These are phyloP conservation scores for Coemansia sp. DNA, from an alignment of 192 early-diverging fungal species.

Conservation along the genomic window DNA sequence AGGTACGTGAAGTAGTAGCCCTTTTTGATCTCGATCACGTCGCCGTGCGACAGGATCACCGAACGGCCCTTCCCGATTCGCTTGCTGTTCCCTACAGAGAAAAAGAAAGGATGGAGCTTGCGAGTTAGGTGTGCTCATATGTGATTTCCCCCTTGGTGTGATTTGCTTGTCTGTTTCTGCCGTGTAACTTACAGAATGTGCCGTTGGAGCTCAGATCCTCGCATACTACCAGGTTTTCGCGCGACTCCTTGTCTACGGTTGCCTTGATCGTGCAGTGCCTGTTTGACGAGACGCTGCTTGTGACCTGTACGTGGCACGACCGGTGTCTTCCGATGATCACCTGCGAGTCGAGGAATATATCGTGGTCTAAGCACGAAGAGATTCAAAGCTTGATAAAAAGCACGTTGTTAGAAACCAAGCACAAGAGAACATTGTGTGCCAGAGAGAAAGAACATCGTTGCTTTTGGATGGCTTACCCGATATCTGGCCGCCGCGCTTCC, in stretches of 20 bases:
- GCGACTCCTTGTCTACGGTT: constrained; percentile 34
- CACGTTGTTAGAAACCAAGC: too few relatives aligned
- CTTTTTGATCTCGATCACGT: constrained; percentile 60
- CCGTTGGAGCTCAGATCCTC: constrained; percentile 66
- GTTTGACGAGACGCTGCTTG: constrained; percentile 56
- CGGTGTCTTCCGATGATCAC: constrained; percentile 56
- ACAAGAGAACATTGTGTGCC: background rate
- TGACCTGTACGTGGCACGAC: constrained; percentile 52
- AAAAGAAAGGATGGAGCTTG: background rate
- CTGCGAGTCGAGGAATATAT: constrained; percentile 42
- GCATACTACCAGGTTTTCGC: constrained; percentile 42
- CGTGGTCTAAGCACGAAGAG: constrained; percentile 36
- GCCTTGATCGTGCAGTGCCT: constrained; percentile 54
- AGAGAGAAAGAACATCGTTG: background rate
- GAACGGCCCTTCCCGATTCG: constrained; percentile 60
- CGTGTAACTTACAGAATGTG: constrained; percentile 46
- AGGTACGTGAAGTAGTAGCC: constrained; percentile 56
- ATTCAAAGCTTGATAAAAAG: background rate
- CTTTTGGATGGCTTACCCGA: constrained; percentile 25
- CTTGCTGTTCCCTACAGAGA: constrained; percentile 45
- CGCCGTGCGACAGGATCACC: constrained; percentile 62
- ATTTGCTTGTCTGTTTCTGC: background rate
- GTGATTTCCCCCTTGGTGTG: too few relatives aligned
- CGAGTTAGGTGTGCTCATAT: too few relatives aligned
- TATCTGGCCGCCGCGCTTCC: constrained; percentile 42